phyloP scores from a whole-genome alignment of 2,329 filamentous ascomycete genomes.

The Aspergillus japonicus region DNA sequence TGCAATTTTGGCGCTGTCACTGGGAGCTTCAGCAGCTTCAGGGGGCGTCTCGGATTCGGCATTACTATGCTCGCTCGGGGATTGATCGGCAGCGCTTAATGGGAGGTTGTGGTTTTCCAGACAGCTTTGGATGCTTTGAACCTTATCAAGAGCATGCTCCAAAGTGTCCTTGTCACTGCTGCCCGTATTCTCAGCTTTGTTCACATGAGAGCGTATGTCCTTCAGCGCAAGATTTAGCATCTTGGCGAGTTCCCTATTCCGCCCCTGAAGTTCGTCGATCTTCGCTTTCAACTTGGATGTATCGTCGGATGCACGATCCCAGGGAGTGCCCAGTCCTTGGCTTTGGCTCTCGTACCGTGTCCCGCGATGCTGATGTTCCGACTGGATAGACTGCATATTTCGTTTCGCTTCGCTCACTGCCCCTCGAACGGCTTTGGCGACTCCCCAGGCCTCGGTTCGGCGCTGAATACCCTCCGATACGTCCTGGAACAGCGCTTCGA shows the following conservation, averaged over 20 bases:
- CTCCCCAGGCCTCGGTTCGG: slow-evolving; percentile 50
- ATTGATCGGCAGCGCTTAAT: slow-evolving; percentile 15
- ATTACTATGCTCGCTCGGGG: slow-evolving; percentile 7
- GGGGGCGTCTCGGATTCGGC: slow-evolving; percentile 1
- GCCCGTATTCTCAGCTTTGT: slow-evolving; percentile 25
- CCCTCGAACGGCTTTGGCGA: slow-evolving; percentile 49
- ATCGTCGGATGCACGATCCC: slow-evolving; percentile 14
- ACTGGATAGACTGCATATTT: slow-evolving; percentile 48
- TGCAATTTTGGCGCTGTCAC: neutral
- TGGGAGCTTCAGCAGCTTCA: neutral
- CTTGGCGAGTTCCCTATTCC: slow-evolving; percentile 43
- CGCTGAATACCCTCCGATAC: slow-evolving; percentile 50
- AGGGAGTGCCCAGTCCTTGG: slow-evolving; percentile 16
- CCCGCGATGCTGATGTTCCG: slow-evolving; percentile 34
- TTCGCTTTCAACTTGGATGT: slow-evolving; percentile 31
- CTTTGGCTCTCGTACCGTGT: slow-evolving; percentile 19
- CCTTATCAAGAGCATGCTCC: slow-evolving; percentile 39
- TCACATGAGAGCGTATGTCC: slow-evolving; percentile 39
- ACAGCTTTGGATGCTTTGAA: slow-evolving; percentile 45
- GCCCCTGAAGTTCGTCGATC: slow-evolving; percentile 37
- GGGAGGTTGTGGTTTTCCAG: slow-evolving; percentile 42
- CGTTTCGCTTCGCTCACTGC: slow-evolving; percentile 48
- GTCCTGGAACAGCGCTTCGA: slow-evolving; percentile 49
- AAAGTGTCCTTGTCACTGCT: slow-evolving; percentile 30
- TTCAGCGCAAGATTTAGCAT: slow-evolving; percentile 43